Evolutionary conservation across 352 stramenopile genomes (phyloP).

Genomic region (Phytophthora megakarya): DNA sequence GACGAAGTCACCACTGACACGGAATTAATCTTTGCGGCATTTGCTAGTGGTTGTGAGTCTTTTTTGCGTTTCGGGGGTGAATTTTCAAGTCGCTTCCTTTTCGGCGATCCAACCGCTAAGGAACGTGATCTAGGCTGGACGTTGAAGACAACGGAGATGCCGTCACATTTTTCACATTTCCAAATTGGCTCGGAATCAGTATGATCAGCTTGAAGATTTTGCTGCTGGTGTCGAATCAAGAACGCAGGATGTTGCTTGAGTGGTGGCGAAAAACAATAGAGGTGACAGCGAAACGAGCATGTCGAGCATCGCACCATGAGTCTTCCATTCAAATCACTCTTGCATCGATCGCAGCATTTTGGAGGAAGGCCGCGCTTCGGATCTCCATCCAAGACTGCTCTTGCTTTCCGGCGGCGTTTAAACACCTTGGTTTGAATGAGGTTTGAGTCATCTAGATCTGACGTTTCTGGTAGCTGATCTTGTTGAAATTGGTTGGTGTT

Average conservation of each 20-base stretch:
- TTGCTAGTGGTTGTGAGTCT: not conserved
- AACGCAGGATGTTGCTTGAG: constrained; percentile 65
- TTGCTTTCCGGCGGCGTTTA: constrained; percentile 26
- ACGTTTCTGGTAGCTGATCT: not conserved
- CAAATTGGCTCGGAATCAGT: constrained; percentile 15
- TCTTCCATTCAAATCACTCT: constrained; percentile 72
- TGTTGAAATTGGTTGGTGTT: not conserved
- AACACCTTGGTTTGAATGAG: constrained; percentile 31
- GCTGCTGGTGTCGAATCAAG: constrained; percentile 24
- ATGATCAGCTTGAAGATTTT: not conserved
- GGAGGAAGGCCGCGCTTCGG: constrained; percentile 7
- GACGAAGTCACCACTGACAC: not conserved
- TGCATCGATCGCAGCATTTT: constrained; percentile 56
- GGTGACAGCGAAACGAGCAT: constrained; percentile 61
- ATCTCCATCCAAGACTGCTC: constrained; percentile 6
- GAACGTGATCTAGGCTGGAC: constrained; percentile 3
- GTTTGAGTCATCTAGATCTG: constrained; percentile 11
- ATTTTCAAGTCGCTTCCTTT: not conserved
- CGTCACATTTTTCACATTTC: constrained; percentile 39
- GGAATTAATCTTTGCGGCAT: not conserved
- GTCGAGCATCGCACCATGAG: constrained; percentile 53
- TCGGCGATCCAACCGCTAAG: constrained; percentile 3
- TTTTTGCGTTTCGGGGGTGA: constrained; percentile 2
- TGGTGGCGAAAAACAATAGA: constrained; percentile 74
- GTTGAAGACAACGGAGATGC: constrained; percentile 33